Conservation (phyloP, 306 rosid genomes). For the Cyclanthera cordifolia region DNA sequence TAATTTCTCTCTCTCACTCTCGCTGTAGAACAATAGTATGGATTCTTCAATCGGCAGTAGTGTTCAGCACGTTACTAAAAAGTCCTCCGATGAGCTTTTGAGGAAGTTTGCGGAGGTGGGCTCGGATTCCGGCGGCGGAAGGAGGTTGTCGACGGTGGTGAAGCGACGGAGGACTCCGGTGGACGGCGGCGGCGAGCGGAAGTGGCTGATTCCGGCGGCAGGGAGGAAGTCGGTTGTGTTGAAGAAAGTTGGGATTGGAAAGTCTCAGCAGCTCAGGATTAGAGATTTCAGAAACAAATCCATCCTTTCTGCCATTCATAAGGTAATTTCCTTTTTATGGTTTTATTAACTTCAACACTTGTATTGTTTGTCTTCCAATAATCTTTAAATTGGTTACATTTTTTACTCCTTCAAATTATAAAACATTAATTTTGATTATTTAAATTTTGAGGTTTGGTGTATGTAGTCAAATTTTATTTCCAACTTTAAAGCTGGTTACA, state of each 20-base stretch:
- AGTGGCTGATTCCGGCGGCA: slow-evolving; percentile 43
- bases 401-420: no score
- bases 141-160: slow-evolving; percentile 16
- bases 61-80: slow-evolving; percentile 60
- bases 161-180: slow-evolving; percentile 30
- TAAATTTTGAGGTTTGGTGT: no score
- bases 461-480: no score
- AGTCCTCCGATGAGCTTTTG: slow-evolving; percentile 76
- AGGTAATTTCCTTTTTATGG: slow-evolving; percentile 29
- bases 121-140: slow-evolving; percentile 11
- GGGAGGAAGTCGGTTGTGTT: slow-evolving; percentile 29
- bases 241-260: slow-evolving; percentile 39
- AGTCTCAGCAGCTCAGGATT: slow-evolving; percentile 30
- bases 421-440: no score
- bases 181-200: slow-evolving; percentile 27
- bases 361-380: no score
- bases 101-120: slow-evolving; percentile 47
- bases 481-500: no score
- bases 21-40: slow-evolving; percentile 19
- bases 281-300: slow-evolving; percentile 52
- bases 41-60: slow-evolving; percentile 18
- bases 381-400: no score
- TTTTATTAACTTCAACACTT: no score
- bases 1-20: background rate
- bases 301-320: slow-evolving; percentile 47